Conservation (phyloP, 1,284 basidiomycete genomes). For the Ustilago lituana region DNA sequence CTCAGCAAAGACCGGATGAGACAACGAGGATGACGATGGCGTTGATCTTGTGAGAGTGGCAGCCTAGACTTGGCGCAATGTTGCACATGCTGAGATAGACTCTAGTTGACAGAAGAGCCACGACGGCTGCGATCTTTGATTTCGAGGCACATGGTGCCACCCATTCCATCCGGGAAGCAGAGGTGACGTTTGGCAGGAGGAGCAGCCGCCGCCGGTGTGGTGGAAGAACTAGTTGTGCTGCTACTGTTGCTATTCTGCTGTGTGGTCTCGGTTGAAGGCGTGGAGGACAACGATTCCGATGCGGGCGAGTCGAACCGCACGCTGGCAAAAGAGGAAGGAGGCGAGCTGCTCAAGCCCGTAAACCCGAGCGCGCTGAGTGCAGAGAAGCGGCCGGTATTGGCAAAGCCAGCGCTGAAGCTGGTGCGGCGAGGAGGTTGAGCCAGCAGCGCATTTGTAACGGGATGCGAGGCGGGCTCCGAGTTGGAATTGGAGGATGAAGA, state of each 20-base stretch:
- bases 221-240: slow-evolving; percentile 1
- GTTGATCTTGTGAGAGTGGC: too few relatives aligned
- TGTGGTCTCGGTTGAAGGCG: neutral
- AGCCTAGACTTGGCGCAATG: too few relatives aligned
- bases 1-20: neutral
- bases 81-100: too few relatives aligned
- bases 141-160: slow-evolving; percentile 46
- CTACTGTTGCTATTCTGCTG: slow-evolving; percentile 4
- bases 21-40: neutral
- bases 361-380: slow-evolving; percentile 45
- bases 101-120: slow-evolving; percentile 34
- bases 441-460: slow-evolving; percentile 24
- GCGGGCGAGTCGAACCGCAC: slow-evolving; percentile 17
- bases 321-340: slow-evolving; percentile 16
- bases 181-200: slow-evolving; percentile 33
- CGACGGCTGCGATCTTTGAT: slow-evolving; percentile 39
- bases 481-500: slow-evolving; percentile 5
- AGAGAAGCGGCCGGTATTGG: slow-evolving; percentile 30
- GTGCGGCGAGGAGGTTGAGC: slow-evolving; percentile 43
- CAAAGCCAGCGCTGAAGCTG: slow-evolving; percentile 32
- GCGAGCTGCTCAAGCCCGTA: slow-evolving; percentile 28
- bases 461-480: neutral
- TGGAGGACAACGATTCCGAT: slow-evolving; percentile 14
- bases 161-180: slow-evolving; percentile 48
- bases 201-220: neutral